phyloP scores from a whole-genome alignment of 768 basidiomycete species.

The Xerocomus potaroensis region DNA sequence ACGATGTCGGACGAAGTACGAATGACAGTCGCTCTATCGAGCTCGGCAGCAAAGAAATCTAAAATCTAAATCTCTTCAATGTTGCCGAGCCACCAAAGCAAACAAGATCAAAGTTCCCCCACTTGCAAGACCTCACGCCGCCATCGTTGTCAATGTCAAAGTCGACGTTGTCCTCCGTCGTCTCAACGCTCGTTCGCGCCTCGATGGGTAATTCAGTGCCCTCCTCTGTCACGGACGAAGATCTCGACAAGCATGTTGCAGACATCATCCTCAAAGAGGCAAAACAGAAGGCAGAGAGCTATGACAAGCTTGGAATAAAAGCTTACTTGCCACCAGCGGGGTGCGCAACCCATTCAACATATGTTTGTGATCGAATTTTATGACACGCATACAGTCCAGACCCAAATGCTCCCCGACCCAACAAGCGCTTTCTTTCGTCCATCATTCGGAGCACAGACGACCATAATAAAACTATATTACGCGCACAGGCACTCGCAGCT shows the following conservation, averaged over 20 bases:
- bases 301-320: conserved; percentile 69
- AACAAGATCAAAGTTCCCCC: conserved; percentile 21
- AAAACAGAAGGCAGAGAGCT: conserved; percentile 82
- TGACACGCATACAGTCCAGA: conserved; percentile 45
- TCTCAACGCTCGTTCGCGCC: conserved; percentile 74
- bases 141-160: conserved; percentile 32
- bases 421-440: conserved; percentile 76
- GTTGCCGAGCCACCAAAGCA: conserved; percentile 3
- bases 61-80: too few relatives aligned
- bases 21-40: too few relatives aligned
- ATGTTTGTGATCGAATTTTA: not conserved
- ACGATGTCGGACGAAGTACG: too few relatives aligned
- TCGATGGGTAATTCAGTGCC: conserved; percentile 67
- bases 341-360: conserved; percentile 35
- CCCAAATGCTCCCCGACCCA: conserved; percentile 69
- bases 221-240: conserved; percentile 63
- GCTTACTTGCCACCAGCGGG: conserved; percentile 65
- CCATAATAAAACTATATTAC: conserved; percentile 84
- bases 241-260: conserved; percentile 89
- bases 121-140: conserved; percentile 7
- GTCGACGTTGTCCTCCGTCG: conserved; percentile 76
- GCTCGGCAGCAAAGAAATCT: too few relatives aligned
- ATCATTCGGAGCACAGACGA: conserved; percentile 95
- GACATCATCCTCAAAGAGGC: conserved; percentile 91
- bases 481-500: conserved; percentile 67